Percentiles rank a stretch among this genome's conserved stretches.
These are phyloP conservation scores for Panicum miliaceum DNA, from an alignment of 176 grass and related monocot genomes.

Conservation along the genomic window DNA sequence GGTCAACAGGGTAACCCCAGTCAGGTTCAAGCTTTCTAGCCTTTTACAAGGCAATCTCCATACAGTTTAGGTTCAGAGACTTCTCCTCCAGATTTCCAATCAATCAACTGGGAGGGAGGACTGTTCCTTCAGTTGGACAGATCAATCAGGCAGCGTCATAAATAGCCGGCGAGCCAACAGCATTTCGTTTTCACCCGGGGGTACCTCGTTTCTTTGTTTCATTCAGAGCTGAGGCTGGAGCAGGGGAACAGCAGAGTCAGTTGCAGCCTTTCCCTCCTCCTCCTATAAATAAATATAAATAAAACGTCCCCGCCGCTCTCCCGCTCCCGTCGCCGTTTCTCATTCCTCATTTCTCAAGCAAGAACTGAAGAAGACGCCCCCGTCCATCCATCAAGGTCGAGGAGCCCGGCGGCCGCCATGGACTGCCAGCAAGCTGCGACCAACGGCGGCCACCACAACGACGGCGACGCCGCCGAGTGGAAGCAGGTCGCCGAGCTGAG, in stretches of 20 bases:
- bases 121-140: too few species aligned
- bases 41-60: too few species aligned
- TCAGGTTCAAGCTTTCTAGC: too few species aligned
- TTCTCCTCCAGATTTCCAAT: too few species aligned
- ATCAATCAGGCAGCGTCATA: background rate
- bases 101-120: too few species aligned
- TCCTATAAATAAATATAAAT: background rate
- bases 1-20: too few species aligned
- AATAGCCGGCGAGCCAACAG: conserved; percentile 3
- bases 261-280: background rate
- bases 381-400: background rate
- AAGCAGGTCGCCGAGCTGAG: conserved; percentile 69
- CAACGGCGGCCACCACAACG: background rate
- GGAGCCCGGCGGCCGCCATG: background rate
- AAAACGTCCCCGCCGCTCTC: background rate
- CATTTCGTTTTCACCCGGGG: background rate
- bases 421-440: background rate
- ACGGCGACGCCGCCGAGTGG: conserved; percentile 48
- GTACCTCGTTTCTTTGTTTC: too few species aligned
- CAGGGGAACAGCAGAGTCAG: background rate
- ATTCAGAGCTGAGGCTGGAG: too few species aligned
- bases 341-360: background rate
- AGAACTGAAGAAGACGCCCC: background rate
- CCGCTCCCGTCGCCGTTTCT: background rate
- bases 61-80: too few species aligned